Evolutionary conservation across 495 filamentous ascomycete species (phyloP).

Genomic region (Penicillium turbatum): DNA sequence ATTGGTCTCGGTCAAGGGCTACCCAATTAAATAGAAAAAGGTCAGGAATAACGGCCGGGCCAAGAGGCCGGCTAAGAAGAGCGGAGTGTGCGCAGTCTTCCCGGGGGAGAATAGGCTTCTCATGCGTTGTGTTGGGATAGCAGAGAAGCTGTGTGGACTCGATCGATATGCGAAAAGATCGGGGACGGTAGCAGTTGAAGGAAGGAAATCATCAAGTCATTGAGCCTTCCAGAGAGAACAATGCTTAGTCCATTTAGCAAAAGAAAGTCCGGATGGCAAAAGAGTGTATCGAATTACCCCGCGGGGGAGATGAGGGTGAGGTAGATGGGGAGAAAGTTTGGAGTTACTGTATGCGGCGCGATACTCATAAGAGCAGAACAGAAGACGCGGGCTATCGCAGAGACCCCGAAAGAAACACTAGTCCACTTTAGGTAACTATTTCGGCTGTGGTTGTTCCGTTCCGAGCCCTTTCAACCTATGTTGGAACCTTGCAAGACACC

Average conservation of each 20-base stretch:
- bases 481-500: no score
- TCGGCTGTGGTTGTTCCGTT: conserved; percentile 28
- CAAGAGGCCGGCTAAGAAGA: conserved; percentile 37
- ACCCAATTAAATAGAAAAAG: conserved; percentile 18
- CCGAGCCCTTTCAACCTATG: conserved; percentile 7
- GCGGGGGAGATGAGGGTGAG: conserved; percentile 29
- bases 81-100: conserved; percentile 30
- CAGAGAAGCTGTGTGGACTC: conserved; percentile 33
- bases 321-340: conserved; percentile 39
- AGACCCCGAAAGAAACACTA: conserved; percentile 45
- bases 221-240: conserved; percentile 53
- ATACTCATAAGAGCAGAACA: conserved; percentile 36
- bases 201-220: conserved; percentile 37
- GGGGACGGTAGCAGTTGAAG: conserved; percentile 19
- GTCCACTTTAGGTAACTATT: conserved; percentile 29
- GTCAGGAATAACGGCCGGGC: conserved; percentile 37
- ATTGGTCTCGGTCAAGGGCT: conserved; percentile 25
- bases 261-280: conserved; percentile 57
- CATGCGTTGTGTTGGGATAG: conserved; percentile 51
- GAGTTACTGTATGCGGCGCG: conserved; percentile 30
- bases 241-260: conserved; percentile 32
- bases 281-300: conserved; percentile 51
- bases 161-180: conserved; percentile 58
- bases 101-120: conserved; percentile 20
- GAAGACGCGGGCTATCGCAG: conserved; percentile 34